A percentile compares a stretch with the other conserved stretches of the same genome.
Evolutionary conservation across 164 flowering plant genomes (phyloP).

Genomic region (Annona cherimola): DNA sequence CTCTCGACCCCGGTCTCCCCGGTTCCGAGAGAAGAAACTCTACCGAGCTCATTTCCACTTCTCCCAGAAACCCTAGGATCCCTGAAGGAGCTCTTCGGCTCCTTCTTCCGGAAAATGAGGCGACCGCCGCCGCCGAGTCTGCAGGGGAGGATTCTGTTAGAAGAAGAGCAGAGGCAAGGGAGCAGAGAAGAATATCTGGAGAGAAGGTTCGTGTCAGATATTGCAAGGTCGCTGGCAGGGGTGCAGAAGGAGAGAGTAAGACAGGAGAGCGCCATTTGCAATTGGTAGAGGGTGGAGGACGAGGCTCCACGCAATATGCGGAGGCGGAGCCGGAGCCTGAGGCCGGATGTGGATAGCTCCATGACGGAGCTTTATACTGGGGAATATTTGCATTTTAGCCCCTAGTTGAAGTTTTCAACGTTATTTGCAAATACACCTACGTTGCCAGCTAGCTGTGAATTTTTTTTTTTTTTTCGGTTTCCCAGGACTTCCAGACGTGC

Average conservation of each 20-base stretch:
- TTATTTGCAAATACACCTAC: neutral
- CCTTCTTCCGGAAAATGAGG: neutral
- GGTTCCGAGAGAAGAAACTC: slow-evolving; percentile 7
- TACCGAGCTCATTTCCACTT: neutral
- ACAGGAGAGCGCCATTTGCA: neutral
- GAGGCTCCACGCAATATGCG: neutral
- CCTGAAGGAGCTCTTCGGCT: neutral
- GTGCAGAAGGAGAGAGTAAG: neutral
- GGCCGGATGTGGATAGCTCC: neutral
- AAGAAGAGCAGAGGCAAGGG: neutral
- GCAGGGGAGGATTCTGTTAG: neutral
- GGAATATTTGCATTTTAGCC: neutral
- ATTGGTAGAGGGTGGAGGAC: neutral
- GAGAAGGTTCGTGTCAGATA: neutral
- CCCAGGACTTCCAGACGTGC: neutral
- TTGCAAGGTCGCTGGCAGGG: neutral
- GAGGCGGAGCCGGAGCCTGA: slow-evolving; percentile 1
- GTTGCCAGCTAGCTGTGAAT: too few relatives aligned
- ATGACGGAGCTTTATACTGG: neutral
- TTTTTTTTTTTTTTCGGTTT: neutral
- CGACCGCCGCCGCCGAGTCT: neutral
- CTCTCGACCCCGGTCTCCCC: slow-evolving; percentile 6
- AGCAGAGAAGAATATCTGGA: neutral
- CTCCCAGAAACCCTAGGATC: slow-evolving; percentile 2
- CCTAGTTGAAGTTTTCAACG: neutral